Percentiles rank a stretch among this genome's conserved stretches.
Conservation (phyloP, 2,329 filamentous ascomycete species). For the Alternaria sp. region DNA sequence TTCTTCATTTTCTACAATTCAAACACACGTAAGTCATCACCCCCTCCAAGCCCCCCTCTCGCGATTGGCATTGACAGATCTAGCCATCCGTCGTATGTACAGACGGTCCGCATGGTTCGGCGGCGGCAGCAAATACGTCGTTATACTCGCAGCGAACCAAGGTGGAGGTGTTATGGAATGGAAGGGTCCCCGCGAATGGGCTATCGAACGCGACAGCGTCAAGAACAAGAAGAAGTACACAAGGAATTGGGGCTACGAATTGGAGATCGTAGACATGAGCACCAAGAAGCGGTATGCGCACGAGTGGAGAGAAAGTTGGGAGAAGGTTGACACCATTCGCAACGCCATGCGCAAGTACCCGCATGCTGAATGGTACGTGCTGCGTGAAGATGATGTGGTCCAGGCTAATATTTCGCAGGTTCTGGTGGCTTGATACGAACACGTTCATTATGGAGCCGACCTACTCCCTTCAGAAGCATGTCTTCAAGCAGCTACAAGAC, state of each 20-base stretch:
- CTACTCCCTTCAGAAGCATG: constrained; percentile 85
- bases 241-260: constrained; percentile 86
- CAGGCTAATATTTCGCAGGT: constrained; percentile 66
- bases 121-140: constrained; percentile 89
- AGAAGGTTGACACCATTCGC: constrained; percentile 94
- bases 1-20: constrained; percentile 69
- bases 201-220: constrained; percentile 94
- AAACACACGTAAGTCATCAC: constrained; percentile 71
- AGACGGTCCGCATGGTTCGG: constrained; percentile 76
- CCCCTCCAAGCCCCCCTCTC: background rate
- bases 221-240: constrained; percentile 93
- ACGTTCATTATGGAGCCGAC: constrained; percentile 97
- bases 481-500: constrained; percentile 79
- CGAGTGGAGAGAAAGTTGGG: constrained; percentile 99
- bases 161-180: constrained; percentile 98
- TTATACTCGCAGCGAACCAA: constrained; percentile 91
- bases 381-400: background rate
- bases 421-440: constrained; percentile 98
- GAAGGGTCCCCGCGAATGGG: constrained; percentile 98
- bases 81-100: constrained; percentile 66
- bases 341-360: constrained; percentile 92
- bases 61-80: constrained; percentile 25
- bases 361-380: constrained; percentile 88
- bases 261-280: constrained; percentile 98
- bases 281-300: constrained; percentile 98